Conservation (phyloP, 345 rosid genomes). For the Brassica cretica region DNA sequence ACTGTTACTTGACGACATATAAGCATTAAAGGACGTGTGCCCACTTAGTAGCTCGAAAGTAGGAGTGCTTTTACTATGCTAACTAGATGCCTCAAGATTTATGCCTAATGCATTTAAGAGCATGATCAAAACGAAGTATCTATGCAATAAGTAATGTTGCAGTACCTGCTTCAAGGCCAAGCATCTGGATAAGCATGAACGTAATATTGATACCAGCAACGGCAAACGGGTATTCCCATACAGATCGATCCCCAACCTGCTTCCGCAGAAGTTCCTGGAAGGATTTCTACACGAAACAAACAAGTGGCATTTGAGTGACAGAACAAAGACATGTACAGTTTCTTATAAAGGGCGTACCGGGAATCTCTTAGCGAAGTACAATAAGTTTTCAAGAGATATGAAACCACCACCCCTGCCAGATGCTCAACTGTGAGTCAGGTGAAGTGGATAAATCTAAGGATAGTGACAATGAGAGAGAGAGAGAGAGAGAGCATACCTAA, state of each 20-base stretch:
- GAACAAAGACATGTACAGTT: neutral
- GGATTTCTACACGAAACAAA: conserved; percentile 56
- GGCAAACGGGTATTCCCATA: conserved; percentile 99
- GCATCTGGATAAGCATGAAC: conserved; percentile 99
- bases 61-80: neutral
- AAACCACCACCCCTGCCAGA: conserved; percentile 96
- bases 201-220: conserved; percentile 99
- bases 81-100: neutral
- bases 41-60: neutral
- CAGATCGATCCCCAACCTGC: conserved; percentile 91
- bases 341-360: conserved; percentile 43
- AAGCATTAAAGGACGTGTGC: neutral
- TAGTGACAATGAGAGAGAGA: neutral
- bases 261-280: conserved; percentile 91
- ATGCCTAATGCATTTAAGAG: too few species aligned
- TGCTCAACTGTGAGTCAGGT: conserved; percentile 9
- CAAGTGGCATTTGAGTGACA: neutral
- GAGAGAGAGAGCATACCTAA: conserved; percentile 52
- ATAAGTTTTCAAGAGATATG: conserved; percentile 93
- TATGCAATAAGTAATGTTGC: neutral
- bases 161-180: conserved; percentile 97
- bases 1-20: neutral
- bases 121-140: neutral
- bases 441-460: neutral
- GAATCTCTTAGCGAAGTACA: conserved; percentile 79